These are phyloP conservation scores for Wickerhamiella australiensis DNA, from an alignment of 805 yeast genomes.

Conservation along the genomic window DNA sequence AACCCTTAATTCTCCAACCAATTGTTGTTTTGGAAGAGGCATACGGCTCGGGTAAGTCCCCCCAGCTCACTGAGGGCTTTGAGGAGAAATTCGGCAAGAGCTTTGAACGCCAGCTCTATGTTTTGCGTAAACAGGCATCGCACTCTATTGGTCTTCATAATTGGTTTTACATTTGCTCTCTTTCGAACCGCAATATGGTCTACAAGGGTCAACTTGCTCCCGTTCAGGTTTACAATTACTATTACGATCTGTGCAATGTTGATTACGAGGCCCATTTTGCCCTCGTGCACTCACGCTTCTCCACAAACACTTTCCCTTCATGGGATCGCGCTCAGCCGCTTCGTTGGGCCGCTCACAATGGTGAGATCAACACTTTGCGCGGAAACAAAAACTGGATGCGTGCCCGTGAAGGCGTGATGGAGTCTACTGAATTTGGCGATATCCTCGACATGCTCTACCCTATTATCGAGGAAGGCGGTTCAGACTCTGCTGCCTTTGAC, in stretches of 20 bases:
- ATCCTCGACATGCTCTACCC: conserved; percentile 86
- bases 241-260: conserved; percentile 82
- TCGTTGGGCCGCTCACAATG: conserved; percentile 95
- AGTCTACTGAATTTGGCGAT: conserved; percentile 74
- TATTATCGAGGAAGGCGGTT: conserved; percentile 95
- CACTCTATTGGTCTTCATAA: conserved; percentile 87
- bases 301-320: conserved; percentile 97
- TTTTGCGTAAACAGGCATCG: conserved; percentile 78
- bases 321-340: conserved; percentile 99
- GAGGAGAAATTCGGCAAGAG: conserved; percentile 47
- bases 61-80: conserved; percentile 23
- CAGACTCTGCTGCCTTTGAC: conserved; percentile 96
- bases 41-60: conserved; percentile 32
- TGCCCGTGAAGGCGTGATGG: conserved; percentile 95
- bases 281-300: conserved; percentile 90
- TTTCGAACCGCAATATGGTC: conserved; percentile 78
- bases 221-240: conserved; percentile 86
- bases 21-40: conserved; percentile 56
- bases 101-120: conserved; percentile 74
- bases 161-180: conserved; percentile 94
- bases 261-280: conserved; percentile 94
- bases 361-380: conserved; percentile 93
- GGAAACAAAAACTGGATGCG: conserved; percentile 99
- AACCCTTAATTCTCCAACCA: conserved; percentile 89
- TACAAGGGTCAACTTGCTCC: conserved; percentile 98